Conservation (phyloP, 225 moss, liverwort and hornwort genomes). For the Sphagnum contortum region DNA sequence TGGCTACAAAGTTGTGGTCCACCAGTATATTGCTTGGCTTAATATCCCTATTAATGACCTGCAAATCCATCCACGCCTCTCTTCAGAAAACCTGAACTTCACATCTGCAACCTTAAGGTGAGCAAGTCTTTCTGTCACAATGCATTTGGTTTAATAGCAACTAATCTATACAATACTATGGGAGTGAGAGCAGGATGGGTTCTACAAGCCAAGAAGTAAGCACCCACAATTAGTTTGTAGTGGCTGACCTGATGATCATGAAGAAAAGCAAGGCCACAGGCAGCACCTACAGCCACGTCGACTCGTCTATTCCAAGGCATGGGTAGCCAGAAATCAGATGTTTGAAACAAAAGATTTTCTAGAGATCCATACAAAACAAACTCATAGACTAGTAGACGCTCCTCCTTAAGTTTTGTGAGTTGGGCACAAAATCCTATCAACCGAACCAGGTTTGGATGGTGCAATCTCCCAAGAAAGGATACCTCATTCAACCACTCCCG, state of each 20-base stretch:
- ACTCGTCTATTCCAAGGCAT: not conserved
- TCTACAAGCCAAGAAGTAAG: too few relatives aligned
- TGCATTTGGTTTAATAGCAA: too few relatives aligned
- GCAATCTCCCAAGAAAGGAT: not conserved
- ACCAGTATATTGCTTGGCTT: not conserved
- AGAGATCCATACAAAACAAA: not conserved
- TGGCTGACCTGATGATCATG: not conserved
- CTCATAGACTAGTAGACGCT: not conserved
- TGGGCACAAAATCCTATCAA: not conserved
- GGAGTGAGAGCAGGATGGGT: too few relatives aligned
- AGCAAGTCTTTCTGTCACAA: too few relatives aligned
- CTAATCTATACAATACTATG: too few relatives aligned
- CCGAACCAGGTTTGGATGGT: not conserved
- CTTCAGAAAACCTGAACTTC: too few relatives aligned
- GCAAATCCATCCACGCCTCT: not conserved
- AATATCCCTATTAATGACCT: not conserved
- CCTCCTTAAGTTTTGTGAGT: not conserved
- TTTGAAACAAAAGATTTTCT: not conserved
- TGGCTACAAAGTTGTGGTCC: not conserved
- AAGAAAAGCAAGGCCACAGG: not conserved
- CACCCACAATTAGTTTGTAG: not conserved
- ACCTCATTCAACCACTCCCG: not conserved
- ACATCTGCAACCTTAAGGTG: too few relatives aligned
- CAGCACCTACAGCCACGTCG: not conserved
- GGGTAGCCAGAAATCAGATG: not conserved